These are phyloP conservation scores for Fusarium paranaense DNA, from an alignment of 2,329 filamentous ascomycete species.

Conservation along the genomic window DNA sequence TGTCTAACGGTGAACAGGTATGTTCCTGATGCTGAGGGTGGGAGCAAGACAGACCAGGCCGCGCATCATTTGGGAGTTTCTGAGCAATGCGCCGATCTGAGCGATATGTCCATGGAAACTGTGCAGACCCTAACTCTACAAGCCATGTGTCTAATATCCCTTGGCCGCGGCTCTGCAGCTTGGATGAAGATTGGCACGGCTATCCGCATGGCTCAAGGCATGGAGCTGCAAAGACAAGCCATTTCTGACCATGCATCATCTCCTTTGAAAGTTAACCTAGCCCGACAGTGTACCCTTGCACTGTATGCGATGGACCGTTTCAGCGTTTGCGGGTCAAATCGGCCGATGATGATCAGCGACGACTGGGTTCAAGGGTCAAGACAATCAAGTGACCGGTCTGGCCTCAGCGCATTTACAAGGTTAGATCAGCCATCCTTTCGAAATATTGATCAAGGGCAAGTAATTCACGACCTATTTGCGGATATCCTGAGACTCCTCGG, in stretches of 20 bases:
- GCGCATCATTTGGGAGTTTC: slow-evolving; percentile 15
- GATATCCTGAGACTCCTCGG: slow-evolving; percentile 10
- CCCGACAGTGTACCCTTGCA: slow-evolving; percentile 1
- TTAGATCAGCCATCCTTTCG: background rate
- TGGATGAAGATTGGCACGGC: slow-evolving; percentile 27
- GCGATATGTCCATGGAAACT: slow-evolving; percentile 5
- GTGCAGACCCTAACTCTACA: slow-evolving; percentile 15
- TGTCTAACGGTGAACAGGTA: background rate
- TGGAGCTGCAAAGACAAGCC: slow-evolving; percentile 13
- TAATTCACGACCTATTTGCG: slow-evolving; percentile 5
- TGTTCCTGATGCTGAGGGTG: background rate
- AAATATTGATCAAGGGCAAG: background rate
- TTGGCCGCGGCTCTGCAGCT: slow-evolving; percentile 13
- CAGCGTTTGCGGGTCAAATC: slow-evolving; percentile 20
- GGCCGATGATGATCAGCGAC: slow-evolving; percentile 20
- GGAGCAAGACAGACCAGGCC: background rate
- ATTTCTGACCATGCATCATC: background rate
- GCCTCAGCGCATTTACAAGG: background rate
- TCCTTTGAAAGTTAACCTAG: background rate
- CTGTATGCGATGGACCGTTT: slow-evolving; percentile 24
- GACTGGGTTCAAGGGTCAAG: background rate
- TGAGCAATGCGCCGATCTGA: background rate
- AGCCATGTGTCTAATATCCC: slow-evolving; percentile 1
- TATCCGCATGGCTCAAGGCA: slow-evolving; percentile 24
- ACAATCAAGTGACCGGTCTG: background rate